Evolutionary conservation across 306 rosid genomes (phyloP).

Genomic region (Cucurbita pepo): DNA sequence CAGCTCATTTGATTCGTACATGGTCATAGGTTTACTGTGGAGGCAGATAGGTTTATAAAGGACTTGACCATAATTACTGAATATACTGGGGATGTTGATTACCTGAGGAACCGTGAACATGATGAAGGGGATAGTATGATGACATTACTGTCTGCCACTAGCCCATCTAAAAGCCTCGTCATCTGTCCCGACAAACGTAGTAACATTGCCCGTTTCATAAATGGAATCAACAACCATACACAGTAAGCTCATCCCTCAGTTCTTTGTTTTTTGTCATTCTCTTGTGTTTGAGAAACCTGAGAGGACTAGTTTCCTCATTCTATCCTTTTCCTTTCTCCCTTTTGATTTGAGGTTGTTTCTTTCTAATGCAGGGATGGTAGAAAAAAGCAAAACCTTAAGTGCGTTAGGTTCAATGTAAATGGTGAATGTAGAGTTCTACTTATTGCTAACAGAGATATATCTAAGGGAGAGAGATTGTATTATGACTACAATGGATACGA

Average conservation of each 20-base stretch:
- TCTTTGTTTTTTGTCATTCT: background rate
- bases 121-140: conserved; percentile 94
- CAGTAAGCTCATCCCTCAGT: conserved; percentile 39
- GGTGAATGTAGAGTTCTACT: conserved; percentile 72
- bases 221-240: conserved; percentile 85
- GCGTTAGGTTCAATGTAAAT: conserved; percentile 59
- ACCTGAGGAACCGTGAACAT: conserved; percentile 58
- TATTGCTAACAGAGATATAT: conserved; percentile 73
- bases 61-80: conserved; percentile 89
- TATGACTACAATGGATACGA: conserved; percentile 85
- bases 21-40: conserved; percentile 68
- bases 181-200: conserved; percentile 78
- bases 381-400: conserved; percentile 82
- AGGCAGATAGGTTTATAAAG: conserved; percentile 66
- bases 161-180: conserved; percentile 58
- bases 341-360: conserved; percentile 1
- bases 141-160: conserved; percentile 70
- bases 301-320: background rate
- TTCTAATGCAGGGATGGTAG: conserved; percentile 59
- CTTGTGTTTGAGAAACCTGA: background rate
- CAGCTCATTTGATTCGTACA: background rate
- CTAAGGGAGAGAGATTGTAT: conserved; percentile 83
- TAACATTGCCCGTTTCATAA: conserved; percentile 86
- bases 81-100: conserved; percentile 91
- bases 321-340: background rate